Base-by-base conservation (phyloP, 1,284 basidiomycete species). In the Marasmius sp. region DNA sequence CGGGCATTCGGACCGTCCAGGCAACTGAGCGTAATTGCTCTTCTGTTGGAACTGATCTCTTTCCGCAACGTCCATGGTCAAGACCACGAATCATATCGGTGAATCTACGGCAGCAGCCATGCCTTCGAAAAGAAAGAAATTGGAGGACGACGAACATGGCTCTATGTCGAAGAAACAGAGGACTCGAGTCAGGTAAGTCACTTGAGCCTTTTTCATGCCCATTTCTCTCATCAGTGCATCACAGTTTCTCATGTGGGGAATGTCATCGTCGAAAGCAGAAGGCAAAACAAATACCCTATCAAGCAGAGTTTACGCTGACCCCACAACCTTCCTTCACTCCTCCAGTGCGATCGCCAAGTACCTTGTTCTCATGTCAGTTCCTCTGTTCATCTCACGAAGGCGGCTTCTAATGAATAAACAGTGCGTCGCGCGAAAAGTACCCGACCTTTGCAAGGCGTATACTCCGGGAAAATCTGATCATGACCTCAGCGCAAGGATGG, bases 181-280 rank as follows among this genome's bases (percentile, higher is more conserved):
- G 62, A 91, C 87, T 36, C 80, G 90, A 75, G 90, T 92, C 67
- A 92, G 91, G 90, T 54, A 54, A 36, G 50, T 22, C 51, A 51
- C 48, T 62, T 33, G 12, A 22, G 14, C 45, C 43, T 49, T 22
- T 39, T 49, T 49, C 10, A 20, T 16, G 18, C 38, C 20, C 10
- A 14, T 51, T 39, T 51, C 43, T 58, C 48, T 54, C 54, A 59
- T 41, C 58, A 59, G 49, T 27, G n/a, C 39, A 34, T 57, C 49
- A 53, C 69, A 92, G 91, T 72, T 93, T 92, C 67, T 92, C 91
- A n/a, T 93, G 91, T 63, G 90, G 91, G 39, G 91, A 93, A 77
- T 93, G 91, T 66, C 91, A 93, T 77, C 85, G 91, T 34, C 80
- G 91, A 63, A 93, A 93, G 72, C 91, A 93, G 75, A 92, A 92